These are phyloP conservation scores for Pyrenophora graminea DNA, from an alignment of 2,329 filamentous ascomycete genomes.

Conservation along the genomic window DNA sequence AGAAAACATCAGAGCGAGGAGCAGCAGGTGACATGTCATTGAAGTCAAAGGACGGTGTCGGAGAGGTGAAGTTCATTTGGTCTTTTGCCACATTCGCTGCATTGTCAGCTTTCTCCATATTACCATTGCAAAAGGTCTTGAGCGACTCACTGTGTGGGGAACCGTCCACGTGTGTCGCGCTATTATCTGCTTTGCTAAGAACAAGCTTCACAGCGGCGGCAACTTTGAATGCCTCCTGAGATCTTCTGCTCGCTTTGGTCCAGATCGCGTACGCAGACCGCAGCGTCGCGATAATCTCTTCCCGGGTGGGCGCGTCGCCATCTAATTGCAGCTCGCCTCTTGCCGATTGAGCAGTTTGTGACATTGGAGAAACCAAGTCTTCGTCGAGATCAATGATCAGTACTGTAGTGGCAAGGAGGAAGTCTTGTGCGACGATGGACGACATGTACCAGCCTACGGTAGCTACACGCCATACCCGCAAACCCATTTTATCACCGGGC, in stretches of 20 bases:
- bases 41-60: conserved; percentile 23
- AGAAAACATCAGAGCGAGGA: conserved; percentile 1
- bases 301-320: conserved; percentile 25
- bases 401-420: conserved; percentile 55
- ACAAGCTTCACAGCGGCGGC: conserved; percentile 35
- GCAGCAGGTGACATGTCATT: conserved; percentile 8
- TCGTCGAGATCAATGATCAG: conserved; percentile 51
- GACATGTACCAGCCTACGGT: conserved; percentile 52
- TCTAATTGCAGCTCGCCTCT: conserved; percentile 24
- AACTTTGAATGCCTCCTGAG: conserved; percentile 39
- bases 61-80: conserved; percentile 8
- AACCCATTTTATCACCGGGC: conserved; percentile 43
- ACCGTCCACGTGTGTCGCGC: neutral
- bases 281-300: conserved; percentile 31
- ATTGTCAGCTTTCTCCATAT: neutral
- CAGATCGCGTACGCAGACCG: conserved; percentile 31
- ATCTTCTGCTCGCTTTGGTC: conserved; percentile 29
- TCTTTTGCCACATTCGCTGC: conserved; percentile 4
- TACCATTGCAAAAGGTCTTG: neutral
- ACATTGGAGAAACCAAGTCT: conserved; percentile 26
- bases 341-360: neutral
- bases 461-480: conserved; percentile 38
- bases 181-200: conserved; percentile 26
- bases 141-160: conserved; percentile 14
- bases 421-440: conserved; percentile 52